Base-by-base conservation (phyloP, 306 rosid genomes). In the Pterocarpus santalinus region DNA sequence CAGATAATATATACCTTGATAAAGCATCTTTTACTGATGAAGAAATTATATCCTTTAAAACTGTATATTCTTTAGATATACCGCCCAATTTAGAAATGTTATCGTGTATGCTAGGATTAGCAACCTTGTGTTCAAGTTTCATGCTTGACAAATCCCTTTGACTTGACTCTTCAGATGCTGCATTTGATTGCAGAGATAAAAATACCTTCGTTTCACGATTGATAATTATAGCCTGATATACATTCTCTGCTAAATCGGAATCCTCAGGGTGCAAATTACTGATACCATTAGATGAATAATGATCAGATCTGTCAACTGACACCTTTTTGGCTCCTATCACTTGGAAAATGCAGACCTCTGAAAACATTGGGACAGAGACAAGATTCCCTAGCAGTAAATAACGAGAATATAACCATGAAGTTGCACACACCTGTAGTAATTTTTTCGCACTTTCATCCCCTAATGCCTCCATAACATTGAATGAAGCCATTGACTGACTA, bases 21-120 rank as follows among this genome's bases (percentile, higher is more conserved):
- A 92, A 79, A 58, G 80, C 74, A 88, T 88, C 78, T 30, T 80
- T 79, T 65, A 68, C 55, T 49, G 92, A 92, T 8, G 92, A 89
- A 64, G 85, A 79, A 82, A 91, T 65, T 81, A 93, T 90, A 63
- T 84, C 90, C 92, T 88, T 92, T 75, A 95, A 81, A 80, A 81
- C 80, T 64, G 86, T 80, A 79, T 88, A 91, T 82, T 95, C 99
- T 86, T 89, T 87, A 12, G 93, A 92, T 76, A 95, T 92, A 77
- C 95, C 97, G 52, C 97, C 97, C 84, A 95, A 83, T 84, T 86
- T 89, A 67, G 84, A 74, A 75, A 67, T 58, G 62, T 69, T 74
- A 58, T 66, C 67, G 6, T 15, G 66, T 22, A 69, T 69, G 67
- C 80, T 72, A 80, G 85, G 83, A 71, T 66, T 84, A 57, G 69